Conservation (phyloP, 2,329 filamentous ascomycete species). For the Colletotrichum truncatum region DNA sequence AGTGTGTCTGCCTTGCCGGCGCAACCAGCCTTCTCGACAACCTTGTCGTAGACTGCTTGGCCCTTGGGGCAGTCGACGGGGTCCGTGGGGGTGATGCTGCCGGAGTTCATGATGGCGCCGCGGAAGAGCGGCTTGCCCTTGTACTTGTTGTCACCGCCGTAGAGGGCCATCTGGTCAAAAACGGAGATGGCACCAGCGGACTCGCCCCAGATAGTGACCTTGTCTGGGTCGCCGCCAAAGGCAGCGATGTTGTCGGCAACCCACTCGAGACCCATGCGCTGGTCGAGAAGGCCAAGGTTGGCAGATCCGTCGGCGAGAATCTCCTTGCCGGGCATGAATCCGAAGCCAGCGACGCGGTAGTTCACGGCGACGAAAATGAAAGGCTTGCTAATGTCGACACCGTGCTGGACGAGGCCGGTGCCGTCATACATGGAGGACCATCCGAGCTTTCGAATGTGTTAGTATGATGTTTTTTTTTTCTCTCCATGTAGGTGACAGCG, state of each 20-base stretch:
- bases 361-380: conserved; percentile 73
- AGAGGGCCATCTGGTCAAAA: conserved; percentile 69
- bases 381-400: conserved; percentile 57
- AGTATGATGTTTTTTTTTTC: too few species aligned
- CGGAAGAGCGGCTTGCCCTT: conserved; percentile 72
- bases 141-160: conserved; percentile 69
- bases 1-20: conserved; percentile 55
- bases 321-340: conserved; percentile 67
- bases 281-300: conserved; percentile 70
- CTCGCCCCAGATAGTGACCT: conserved; percentile 74
- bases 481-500: too few species aligned
- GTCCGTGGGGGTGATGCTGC: conserved; percentile 58
- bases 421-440: conserved; percentile 48
- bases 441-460: conserved; percentile 33
- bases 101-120: conserved; percentile 72
- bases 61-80: conserved; percentile 64
- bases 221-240: conserved; percentile 72
- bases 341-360: conserved; percentile 71
- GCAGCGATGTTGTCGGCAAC: conserved; percentile 69
- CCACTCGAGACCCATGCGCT: conserved; percentile 69
- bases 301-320: conserved; percentile 62
- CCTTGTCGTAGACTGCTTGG: conserved; percentile 62
- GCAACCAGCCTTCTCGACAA: conserved; percentile 64
- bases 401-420: conserved; percentile 41
- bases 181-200: conserved; percentile 68